Evolutionary conservation across 2,329 filamentous ascomycete species (phyloP), one percentile per base, ranked within the genome.

Genomic region (Xenoacremonium recifei): DNA sequence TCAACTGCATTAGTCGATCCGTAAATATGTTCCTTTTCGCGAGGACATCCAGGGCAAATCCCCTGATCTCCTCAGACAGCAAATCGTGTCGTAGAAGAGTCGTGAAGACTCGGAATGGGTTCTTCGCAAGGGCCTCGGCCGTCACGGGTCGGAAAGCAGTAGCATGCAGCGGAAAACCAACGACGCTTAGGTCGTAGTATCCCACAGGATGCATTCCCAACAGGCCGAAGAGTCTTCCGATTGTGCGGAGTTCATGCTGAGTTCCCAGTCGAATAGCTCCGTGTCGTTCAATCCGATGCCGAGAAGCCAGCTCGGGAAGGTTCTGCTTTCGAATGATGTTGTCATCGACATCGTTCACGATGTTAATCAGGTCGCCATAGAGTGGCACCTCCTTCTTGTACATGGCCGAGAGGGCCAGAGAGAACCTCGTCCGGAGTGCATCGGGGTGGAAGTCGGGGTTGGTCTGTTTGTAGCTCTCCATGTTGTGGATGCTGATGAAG

Each of bases 251-350:
- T 40, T 76, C 73, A 6, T 63, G 35, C 1, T 59, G 30, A 1
- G 66, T 72, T 2, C 72, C 72, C 1, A 76, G 63, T 1, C 72
- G 61, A 21, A 76, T 72, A 15, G 73, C 73, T 4, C 72, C 73
- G 40, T 76, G 72, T 12, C 63, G 53, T 18, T 60, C 57, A 9
- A 61, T 17, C 30, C 25, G 21, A 27, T 40, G 31, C 17, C 32
- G 34, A 6, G 21, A 13, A 4, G 31, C 20, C n/a, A 39, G 9
- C 16, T 39, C 30, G 19, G 35, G 35, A 4, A 37, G 35, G 4
- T 16, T 23, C 5, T 37, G 17, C 13, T 37, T 16, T 9, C 35
- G 35, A 30, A 29, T 21, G 21, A 23, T 32, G 31, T 23, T 17
- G 32, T 29, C 29, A 33, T 59, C 53, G 39, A 61, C 49, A 2